Evolutionary conservation across 352 stramenopile species (phyloP).

Genomic region (Aphanomyces cochlioides): DNA sequence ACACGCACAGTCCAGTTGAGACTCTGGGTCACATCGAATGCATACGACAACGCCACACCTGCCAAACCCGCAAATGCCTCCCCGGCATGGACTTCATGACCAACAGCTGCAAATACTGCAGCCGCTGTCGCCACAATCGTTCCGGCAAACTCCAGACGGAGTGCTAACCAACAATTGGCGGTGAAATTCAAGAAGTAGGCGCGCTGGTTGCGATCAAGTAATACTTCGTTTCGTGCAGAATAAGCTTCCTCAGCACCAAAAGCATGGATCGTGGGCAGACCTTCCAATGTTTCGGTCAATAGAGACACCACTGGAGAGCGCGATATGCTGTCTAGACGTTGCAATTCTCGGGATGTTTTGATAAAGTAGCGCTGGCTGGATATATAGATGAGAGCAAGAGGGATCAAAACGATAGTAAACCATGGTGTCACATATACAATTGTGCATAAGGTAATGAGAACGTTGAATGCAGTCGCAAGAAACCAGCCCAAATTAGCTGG

Average conservation of each 20-base stretch:
- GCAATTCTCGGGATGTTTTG: slow-evolving; percentile 51
- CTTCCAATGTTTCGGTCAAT: slow-evolving; percentile 57
- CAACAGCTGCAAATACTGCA: slow-evolving; percentile 59
- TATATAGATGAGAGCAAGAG: slow-evolving; percentile 61
- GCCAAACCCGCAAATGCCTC: slow-evolving; percentile 52
- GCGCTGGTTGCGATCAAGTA: slow-evolving; percentile 15
- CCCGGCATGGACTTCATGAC: slow-evolving; percentile 8
- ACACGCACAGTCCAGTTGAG: slow-evolving; percentile 89
- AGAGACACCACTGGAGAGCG: slow-evolving; percentile 75
- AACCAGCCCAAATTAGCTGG: slow-evolving; percentile 31
- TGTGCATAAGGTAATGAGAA: slow-evolving; percentile 48
- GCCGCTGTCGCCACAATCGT: slow-evolving; percentile 52
- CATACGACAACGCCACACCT: slow-evolving; percentile 81
- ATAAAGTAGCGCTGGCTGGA: slow-evolving; percentile 75
- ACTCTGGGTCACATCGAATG: slow-evolving; percentile 72
- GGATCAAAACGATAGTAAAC: slow-evolving; percentile 62
- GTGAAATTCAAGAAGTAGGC: not conserved
- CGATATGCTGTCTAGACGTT: slow-evolving; percentile 74
- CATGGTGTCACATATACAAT: slow-evolving; percentile 48
- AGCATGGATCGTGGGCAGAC: slow-evolving; percentile 8
- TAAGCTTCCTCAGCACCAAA: slow-evolving; percentile 2
- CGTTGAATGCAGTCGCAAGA: slow-evolving; percentile 41
- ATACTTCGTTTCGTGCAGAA: not conserved
- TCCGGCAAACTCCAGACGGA: slow-evolving; percentile 83
- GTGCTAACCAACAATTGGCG: slow-evolving; percentile 82